Evolutionary conservation across 768 basidiomycete species (phyloP).

Genomic region (Vararia minispora): DNA sequence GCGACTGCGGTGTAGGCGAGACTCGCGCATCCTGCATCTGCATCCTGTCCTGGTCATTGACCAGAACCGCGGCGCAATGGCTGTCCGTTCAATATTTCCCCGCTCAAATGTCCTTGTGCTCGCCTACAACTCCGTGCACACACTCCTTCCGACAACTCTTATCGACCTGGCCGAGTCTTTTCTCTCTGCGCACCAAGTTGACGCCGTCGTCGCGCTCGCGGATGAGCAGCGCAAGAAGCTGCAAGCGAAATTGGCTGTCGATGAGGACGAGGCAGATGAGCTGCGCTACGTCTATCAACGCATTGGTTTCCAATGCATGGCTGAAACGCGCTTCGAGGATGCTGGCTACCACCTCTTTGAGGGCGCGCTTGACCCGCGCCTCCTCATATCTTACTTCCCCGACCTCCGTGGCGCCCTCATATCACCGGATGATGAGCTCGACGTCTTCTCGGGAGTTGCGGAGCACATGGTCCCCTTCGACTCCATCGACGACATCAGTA

Average conservation of each 20-base stretch:
- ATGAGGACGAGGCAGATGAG: conserved; percentile 55
- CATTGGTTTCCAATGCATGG: conserved; percentile 69
- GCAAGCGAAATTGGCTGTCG: conserved; percentile 37
- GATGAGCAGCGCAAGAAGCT: conserved; percentile 50
- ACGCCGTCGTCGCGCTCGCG: conserved; percentile 52
- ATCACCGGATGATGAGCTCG: conserved; percentile 38
- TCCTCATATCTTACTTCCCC: conserved; percentile 73
- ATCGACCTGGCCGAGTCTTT: conserved; percentile 64
- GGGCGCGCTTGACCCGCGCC: conserved; percentile 75
- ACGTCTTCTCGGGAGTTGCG: conserved; percentile 67
- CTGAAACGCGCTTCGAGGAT: conserved; percentile 74
- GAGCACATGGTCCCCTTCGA: conserved; percentile 58
- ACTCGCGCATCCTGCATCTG: too few species aligned
- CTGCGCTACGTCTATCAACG: conserved; percentile 72
- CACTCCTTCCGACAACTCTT: conserved; percentile 60
- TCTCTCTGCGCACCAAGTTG: conserved; percentile 49
- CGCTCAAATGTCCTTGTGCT: conserved; percentile 61
- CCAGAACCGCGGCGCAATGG: conserved; percentile 11
- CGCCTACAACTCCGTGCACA: conserved; percentile 45
- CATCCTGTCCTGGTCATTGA: neutral
- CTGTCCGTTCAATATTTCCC: conserved; percentile 32
- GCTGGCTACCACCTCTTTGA: conserved; percentile 69
- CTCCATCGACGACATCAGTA: conserved; percentile 77
- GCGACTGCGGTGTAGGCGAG: too few species aligned
- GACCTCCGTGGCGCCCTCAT: conserved; percentile 62